phyloP scores from a whole-genome alignment of 2,329 filamentous ascomycete genomes.

The Colletotrichum viniferum region DNA sequence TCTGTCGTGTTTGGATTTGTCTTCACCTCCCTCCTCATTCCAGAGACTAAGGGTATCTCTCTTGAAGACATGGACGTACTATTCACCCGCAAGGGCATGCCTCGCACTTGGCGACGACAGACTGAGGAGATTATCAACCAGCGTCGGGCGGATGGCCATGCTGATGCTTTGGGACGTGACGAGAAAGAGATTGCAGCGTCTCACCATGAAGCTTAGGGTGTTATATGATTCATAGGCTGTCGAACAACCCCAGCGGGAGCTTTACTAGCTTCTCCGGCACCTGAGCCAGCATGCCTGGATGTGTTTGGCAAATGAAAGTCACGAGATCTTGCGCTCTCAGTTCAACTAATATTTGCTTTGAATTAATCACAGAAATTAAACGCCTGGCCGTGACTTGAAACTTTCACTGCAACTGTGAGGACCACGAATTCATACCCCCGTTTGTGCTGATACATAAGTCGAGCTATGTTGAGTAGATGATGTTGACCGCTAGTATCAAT shows the following conservation, averaged over 20 bases:
- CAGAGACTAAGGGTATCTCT: slow-evolving; percentile 28
- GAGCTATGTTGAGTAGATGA: background rate
- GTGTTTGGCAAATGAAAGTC: background rate
- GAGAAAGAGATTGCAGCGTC: background rate
- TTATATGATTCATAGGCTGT: background rate
- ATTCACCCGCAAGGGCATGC: slow-evolving; percentile 18
- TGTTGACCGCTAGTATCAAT: fast-evolving
- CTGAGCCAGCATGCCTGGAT: fast-evolving
- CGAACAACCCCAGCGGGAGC: background rate
- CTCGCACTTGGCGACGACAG: background rate
- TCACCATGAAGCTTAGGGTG: background rate
- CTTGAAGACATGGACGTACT: slow-evolving; percentile 32
- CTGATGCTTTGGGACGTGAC: background rate
- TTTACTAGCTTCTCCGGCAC: background rate
- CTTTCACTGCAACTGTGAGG: background rate
- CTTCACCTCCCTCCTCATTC: slow-evolving; percentile 28
- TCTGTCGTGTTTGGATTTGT: slow-evolving; percentile 40
- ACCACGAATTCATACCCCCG: background rate
- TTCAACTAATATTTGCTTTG: background rate
- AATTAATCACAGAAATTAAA: background rate
- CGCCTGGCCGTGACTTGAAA: background rate
- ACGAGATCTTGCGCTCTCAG: background rate
- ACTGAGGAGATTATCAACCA: slow-evolving; percentile 22
- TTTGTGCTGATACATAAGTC: background rate
- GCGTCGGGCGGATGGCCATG: slow-evolving; percentile 20